phyloP scores from a whole-genome alignment of 345 rosid species.

The Brassica nigra region DNA sequence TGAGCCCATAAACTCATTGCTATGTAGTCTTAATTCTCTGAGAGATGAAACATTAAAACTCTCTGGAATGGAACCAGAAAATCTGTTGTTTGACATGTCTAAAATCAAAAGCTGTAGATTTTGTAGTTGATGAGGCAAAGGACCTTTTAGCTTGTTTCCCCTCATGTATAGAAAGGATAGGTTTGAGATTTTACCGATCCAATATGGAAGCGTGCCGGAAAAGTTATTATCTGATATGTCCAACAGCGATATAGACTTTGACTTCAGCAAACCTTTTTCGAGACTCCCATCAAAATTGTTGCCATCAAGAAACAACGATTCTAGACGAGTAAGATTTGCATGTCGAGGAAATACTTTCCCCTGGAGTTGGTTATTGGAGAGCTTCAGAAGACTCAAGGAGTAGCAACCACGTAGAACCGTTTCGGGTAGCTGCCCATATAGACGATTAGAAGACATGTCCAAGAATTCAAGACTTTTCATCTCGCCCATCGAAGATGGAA shows the following conservation, averaged over 20 bases:
- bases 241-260: rapidly evolving
- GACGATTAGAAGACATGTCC: slow-evolving; percentile 17
- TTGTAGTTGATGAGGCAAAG: neutral
- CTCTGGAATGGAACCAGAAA: neutral
- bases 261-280: neutral
- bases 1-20: neutral
- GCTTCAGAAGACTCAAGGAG: neutral
- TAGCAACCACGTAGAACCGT: neutral
- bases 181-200: neutral
- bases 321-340: neutral
- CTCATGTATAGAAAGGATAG: neutral
- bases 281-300: neutral
- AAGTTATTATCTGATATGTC: neutral
- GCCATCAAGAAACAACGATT: neutral
- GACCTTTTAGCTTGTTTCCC: slow-evolving; percentile 4
- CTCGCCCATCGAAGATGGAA: slow-evolving; percentile 15
- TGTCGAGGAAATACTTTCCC: neutral
- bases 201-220: neutral
- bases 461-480: neutral
- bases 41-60: neutral
- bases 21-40: neutral
- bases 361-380: neutral
- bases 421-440: slow-evolving; percentile 7
- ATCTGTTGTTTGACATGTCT: neutral
- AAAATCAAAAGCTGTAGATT: neutral